Base-by-base conservation (phyloP, 495 filamentous ascomycete genomes). In the Coniosporium apollinis region DNA sequence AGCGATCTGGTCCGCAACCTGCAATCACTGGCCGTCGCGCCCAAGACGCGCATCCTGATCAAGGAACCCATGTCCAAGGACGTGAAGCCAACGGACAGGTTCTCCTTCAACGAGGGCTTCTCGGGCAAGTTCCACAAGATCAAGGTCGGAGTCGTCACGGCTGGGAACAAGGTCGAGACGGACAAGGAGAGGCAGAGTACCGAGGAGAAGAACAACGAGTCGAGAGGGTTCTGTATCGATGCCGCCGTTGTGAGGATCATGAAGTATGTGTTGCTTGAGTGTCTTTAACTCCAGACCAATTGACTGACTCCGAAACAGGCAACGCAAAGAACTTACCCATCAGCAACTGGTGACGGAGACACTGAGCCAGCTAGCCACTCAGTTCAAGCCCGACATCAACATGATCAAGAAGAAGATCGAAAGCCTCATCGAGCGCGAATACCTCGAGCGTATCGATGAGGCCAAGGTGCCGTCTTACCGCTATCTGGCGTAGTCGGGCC, bases 401-500 rank as follows among this genome's bases (percentile, higher is more conserved):
- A 81, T 96, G 67, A 77, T 96, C 58, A 99, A 99, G 63, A 76
- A 72, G 50, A 72, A 80, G n/a, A 82, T 99, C 38, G 89, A 99
- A 53, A 80, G 78, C 46, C 56, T 99, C 43, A 89, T 99, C 34
- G 76, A 79, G 42, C 69, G 85, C 30, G 89, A 99, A 50, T 99
- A 94, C 48, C 58, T 99, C n/a, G 87, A 92, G 55, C 73, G 89
- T 18, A 61, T 87, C 0, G 79, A 84, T 14, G 71, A 74, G 20
- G 24, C 24, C 13, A 7, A 26, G 24, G 59, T 66, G 4, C 66
- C 82, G 2, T 70, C 74, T 1, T 93, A 93, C 48, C 65, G 69
- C 22, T 94, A 94, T 51, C 52, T 94, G 36, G 86, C 74, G 18
- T 79, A 47, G 48, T 16, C 5, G 9, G n/a, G n/a, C n/a, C 9